Evolutionary conservation across 1,284 basidiomycete species (phyloP), one percentile per base, ranked within the genome.

Genomic region (Earliella scabrosa): DNA sequence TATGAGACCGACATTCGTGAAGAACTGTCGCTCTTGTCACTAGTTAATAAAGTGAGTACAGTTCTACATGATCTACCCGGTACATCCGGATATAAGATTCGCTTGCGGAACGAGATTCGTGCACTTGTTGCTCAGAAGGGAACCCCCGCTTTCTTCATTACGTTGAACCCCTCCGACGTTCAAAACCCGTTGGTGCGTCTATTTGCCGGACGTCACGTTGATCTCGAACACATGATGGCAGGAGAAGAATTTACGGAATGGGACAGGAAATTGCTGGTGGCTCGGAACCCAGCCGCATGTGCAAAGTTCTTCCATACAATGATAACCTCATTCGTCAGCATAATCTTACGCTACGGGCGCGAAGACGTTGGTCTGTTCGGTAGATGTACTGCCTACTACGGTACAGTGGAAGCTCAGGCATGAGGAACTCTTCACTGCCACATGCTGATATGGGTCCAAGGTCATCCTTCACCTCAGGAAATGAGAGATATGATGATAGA

Each of bases 371-470:
- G 59, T 1, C 26, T 63, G n/a, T 56, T 63, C 34, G 63, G 61
- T 0, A 43, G 35, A 2, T 51, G 50, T 38, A 43, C 39, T 3
- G 58, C 45, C 0, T 63, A 63, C 43, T 64, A 53, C 16, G 63
- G 56, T 0, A 63, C 58, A 1, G 63, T 64, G 4, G 61, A 65
- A 40, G 40, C 52, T 2, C 63, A 65, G 36, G 59, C 54, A 1
- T 20, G 56, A 36, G 57, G 60, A 0, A 57, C 54, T 0, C 26
- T 65, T 18, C 63, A 65, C 31, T 61, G 58, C 18, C 59, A 65
- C 27, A 61, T 65, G 61, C 26, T 65, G 4, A 47, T 65, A 2
- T 65, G 61, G 63, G 1, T 65, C 2, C 4, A 45, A 7, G 61
- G 54, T 13, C 29, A 45, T 23, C 54, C 51, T 6, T 39, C 47